Base-by-base conservation (phyloP, 208 protist species). In the Trypanosoma theileri region DNA sequence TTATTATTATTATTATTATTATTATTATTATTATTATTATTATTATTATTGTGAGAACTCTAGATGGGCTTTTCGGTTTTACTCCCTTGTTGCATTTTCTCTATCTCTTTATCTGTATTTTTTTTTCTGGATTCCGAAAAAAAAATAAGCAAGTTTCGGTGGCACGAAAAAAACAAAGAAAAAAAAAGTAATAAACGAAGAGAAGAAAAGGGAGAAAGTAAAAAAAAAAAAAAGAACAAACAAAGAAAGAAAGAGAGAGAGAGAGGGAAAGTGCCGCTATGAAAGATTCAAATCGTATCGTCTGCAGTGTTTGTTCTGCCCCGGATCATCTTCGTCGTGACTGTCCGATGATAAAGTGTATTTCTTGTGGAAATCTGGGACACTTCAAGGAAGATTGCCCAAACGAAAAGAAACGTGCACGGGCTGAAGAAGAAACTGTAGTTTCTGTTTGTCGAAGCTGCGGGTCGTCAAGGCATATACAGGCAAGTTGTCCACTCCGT, bases 401-500 rank as follows among this genome's bases (percentile, higher is more conserved):
- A 22, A 63, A 17, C 4, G 60, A 60, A 50, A 77, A 53, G 31
- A 79, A 79, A 61, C 73, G 48, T 58, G 19, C 66, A 19, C 66
- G 70, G 21, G n/a, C 16, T 26, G 66, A 80, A 3, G 70, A 65
- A 54, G 76, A 69, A 21, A 62, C 19, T n/a, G 65, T 71, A 57
- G 42, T 80, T 55, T 81, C 80, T 17, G 86, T 92, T 56, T 93
- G 87, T 69, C 68, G 79, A 31, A 69, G 64, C 57, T 93, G 90
- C 66, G 90, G 87, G 17, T 93, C 90, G 16, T 85, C 82, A 24
- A 77, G 85, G n/a, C 87, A 93, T 71, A 69, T 86, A 21, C 80
- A 88, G 56, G 76, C 85, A 12, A 79, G 82, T 54, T 92, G 87
- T 73, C 90, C 87, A 0, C 59, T 81, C 41, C 84, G 79, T 50